Evolutionary conservation across 2,329 filamentous ascomycete genomes (phyloP).

Genomic region (Diaporthe humulicola): DNA sequence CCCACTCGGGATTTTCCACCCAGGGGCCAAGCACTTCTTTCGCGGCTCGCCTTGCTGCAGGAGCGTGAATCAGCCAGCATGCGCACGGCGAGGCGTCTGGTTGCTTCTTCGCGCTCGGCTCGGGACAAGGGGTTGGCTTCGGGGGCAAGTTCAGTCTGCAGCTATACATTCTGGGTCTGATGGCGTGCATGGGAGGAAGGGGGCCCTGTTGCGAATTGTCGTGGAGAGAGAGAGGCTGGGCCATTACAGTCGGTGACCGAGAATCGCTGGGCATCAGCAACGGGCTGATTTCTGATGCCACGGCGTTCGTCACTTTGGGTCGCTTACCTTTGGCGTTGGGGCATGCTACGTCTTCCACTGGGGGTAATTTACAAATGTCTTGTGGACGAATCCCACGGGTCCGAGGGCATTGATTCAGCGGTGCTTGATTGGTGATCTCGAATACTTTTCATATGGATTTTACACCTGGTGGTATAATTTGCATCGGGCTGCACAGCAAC

Average conservation of each 20-base stretch:
- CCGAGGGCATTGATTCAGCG: neutral
- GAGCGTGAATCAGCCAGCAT: neutral
- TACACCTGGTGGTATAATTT: neutral
- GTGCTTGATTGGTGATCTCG: neutral
- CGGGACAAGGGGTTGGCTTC: neutral
- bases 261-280: neutral
- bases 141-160: neutral
- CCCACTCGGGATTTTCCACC: neutral
- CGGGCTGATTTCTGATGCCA: neutral
- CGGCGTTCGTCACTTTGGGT: neutral
- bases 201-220: neutral
- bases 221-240: too few species aligned
- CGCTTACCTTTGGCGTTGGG: neutral
- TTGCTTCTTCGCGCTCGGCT: neutral
- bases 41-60: neutral
- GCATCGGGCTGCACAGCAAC: neutral
- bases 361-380: neutral
- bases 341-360: neutral
- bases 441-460: too few species aligned
- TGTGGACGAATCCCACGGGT: too few species aligned
- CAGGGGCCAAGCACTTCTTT: neutral
- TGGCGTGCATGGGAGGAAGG: neutral
- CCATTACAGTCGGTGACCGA: conserved; percentile 1
- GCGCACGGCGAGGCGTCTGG: neutral
- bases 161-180: neutral